Evolutionary conservation across 257 asterid species (phyloP).

Genomic region (Datura wrightii): DNA sequence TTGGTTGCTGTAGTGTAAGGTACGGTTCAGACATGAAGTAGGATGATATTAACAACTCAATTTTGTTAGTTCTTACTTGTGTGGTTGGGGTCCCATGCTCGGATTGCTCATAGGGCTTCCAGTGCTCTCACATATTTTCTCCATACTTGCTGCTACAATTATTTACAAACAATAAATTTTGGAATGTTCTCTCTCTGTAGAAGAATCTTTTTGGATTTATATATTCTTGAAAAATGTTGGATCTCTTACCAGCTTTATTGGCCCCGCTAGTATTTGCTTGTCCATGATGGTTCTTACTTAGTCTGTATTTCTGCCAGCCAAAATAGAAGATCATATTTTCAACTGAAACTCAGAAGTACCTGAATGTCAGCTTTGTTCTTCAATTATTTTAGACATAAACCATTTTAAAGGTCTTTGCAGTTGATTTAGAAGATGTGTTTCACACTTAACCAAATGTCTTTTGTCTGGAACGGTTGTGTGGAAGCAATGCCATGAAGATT

Average conservation of each 20-base stretch:
- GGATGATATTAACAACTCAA: not conserved
- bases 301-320: conserved; percentile 79
- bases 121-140: conserved; percentile 57
- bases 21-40: not conserved
- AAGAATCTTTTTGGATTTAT: conserved; percentile 11
- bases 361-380: not conserved
- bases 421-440: not conserved
- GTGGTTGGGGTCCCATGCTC: conserved; percentile 55
- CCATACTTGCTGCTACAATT: conserved; percentile 60
- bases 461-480: not conserved
- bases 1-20: conserved; percentile 14
- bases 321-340: conserved; percentile 32
- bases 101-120: conserved; percentile 58
- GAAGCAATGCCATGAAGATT: not conserved
- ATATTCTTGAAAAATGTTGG: conserved; percentile 31
- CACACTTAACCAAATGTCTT: not conserved
- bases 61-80: conserved; percentile 54
- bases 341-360: not conserved
- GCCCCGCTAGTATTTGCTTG: conserved; percentile 65
- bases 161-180: conserved; percentile 38
- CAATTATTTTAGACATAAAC: not conserved
- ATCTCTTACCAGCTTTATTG: conserved; percentile 70
- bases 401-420: not conserved
- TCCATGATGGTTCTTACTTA: conserved; percentile 80
- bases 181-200: conserved; percentile 19